phyloP scores from a whole-genome alignment of 2,329 filamentous ascomycete genomes.

The Colletotrichum phormii region DNA sequence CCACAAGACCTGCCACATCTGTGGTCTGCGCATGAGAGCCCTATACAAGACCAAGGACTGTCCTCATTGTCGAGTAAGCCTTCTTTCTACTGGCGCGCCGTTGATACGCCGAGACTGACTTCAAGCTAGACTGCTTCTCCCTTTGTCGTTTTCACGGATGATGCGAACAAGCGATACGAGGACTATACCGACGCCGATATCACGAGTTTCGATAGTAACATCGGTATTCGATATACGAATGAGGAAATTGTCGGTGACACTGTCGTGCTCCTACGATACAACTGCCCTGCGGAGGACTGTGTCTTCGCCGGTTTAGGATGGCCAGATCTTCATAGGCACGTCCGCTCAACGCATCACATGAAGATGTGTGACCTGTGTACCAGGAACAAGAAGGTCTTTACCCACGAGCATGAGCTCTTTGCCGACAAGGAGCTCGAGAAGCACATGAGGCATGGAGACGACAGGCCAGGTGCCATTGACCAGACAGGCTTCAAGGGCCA shows the following conservation, averaged over 20 bases:
- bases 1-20: conserved; percentile 97
- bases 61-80: conserved; percentile 87
- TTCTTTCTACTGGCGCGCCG: not conserved
- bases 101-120: conserved; percentile 38
- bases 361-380: conserved; percentile 93
- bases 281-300: conserved; percentile 87
- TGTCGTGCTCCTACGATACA: conserved; percentile 87
- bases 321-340: conserved; percentile 76
- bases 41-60: conserved; percentile 97
- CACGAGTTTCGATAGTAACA: conserved; percentile 81
- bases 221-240: conserved; percentile 92
- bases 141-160: conserved; percentile 93
- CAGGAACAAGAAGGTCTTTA: conserved; percentile 97
- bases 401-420: conserved; percentile 96
- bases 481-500: conserved; percentile 98
- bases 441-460: conserved; percentile 92
- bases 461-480: conserved; percentile 87
- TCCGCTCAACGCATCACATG: conserved; percentile 84
- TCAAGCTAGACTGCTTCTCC: conserved; percentile 70
- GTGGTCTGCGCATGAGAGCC: conserved; percentile 88
- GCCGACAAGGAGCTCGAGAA: conserved; percentile 81
- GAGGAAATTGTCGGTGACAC: conserved; percentile 93
- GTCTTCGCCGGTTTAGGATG: conserved; percentile 81
- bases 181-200: conserved; percentile 83
- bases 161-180: conserved; percentile 82